A percentile compares a stretch with the other conserved stretches of the same genome.
Evolutionary conservation across 371 early-diverging fungal genomes (phyloP).

Genomic region (Funneliformis caledonium): DNA sequence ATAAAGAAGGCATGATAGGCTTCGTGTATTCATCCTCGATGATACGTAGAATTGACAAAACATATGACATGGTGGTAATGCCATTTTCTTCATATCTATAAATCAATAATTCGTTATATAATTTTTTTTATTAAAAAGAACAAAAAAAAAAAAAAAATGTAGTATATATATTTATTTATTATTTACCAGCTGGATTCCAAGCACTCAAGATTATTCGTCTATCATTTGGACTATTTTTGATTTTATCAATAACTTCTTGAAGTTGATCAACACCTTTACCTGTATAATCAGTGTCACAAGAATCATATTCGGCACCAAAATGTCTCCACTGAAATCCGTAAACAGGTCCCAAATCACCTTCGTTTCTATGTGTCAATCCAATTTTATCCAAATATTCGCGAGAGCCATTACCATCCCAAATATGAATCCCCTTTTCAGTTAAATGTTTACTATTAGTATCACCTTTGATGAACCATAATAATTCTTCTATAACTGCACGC

Average conservation of each 20-base stretch:
- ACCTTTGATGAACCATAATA: constrained; percentile 97
- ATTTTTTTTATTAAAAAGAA: not conserved
- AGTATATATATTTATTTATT: not conserved
- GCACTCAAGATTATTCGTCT: constrained; percentile 95
- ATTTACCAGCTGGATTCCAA: constrained; percentile 97
- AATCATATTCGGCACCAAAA: constrained; percentile 96
- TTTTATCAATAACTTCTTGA: constrained; percentile 85
- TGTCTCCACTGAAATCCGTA: constrained; percentile 99
- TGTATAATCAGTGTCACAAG: constrained; percentile 88
- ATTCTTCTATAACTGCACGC: constrained; percentile 94
- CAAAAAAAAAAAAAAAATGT: not conserved
- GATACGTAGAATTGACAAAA: constrained; percentile 95
- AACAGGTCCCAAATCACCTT: constrained; percentile 98
- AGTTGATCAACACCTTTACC: constrained; percentile 98
- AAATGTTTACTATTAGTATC: constrained; percentile 89
- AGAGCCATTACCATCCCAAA: constrained; percentile 98
- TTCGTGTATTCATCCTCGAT: constrained; percentile 48
- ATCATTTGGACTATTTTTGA: constrained; percentile 86
- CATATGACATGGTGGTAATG: constrained; percentile 95
- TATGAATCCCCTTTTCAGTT: constrained; percentile 85
- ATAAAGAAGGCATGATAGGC: constrained; percentile 80
- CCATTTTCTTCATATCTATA: constrained; percentile 81
- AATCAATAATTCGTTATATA: not conserved
- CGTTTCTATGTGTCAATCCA: constrained; percentile 81
- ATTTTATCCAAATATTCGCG: constrained; percentile 89